Conservation (phyloP, 176 grass and related monocot genomes). For the Musa itinerans region DNA sequence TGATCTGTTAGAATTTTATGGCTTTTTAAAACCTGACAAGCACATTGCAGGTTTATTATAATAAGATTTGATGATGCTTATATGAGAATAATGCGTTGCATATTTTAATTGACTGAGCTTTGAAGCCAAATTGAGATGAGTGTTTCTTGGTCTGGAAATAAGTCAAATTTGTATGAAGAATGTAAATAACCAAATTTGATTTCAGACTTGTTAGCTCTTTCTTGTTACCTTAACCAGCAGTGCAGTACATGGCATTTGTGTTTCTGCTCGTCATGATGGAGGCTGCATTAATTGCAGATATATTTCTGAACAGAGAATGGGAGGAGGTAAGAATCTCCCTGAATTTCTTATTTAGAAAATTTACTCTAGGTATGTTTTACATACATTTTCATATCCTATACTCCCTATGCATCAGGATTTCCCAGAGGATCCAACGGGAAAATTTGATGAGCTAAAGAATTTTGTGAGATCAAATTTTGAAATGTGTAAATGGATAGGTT, state of each 20-base stretch:
- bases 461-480: conserved; percentile 72
- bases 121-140: not conserved
- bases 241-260: not conserved
- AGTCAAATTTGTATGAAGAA: not conserved
- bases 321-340: not conserved
- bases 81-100: not conserved
- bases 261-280: conserved; percentile 1
- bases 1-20: no score
- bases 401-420: conserved; percentile 58
- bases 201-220: not conserved
- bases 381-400: not conserved
- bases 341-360: not conserved
- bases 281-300: conserved; percentile 1
- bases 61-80: not conserved
- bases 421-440: conserved; percentile 64
- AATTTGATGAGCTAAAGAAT: conserved; percentile 68
- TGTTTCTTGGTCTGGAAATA: not conserved
- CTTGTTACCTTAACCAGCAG: not conserved
- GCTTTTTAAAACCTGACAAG: no score
- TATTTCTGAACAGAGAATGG: conserved; percentile 15
- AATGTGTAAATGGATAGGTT: conserved; percentile 89
- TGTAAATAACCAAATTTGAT: not conserved
- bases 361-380: not conserved
- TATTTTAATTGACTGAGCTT: no score
- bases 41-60: no score